Base-by-base conservation (phyloP, 345 rosid species). In the Eucalyptus regnans region DNA sequence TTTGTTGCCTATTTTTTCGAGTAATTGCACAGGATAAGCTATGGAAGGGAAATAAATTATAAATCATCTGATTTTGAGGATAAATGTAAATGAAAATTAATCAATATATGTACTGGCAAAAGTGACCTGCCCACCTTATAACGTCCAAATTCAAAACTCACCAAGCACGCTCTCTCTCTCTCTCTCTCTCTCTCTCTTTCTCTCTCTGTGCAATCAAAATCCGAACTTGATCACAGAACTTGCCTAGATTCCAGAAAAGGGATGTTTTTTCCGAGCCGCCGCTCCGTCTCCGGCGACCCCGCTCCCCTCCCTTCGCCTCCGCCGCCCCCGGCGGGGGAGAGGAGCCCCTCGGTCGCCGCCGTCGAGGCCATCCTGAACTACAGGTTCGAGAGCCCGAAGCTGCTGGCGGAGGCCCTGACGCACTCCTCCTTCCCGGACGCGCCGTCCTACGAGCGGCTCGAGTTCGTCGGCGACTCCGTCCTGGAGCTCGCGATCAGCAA, bases 391-490 rank as follows among this genome's bases (percentile, higher is more conserved):
- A 41, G 93, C 92, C 94, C 91, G 87, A 49, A 41, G 27, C 96
- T 95, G 15, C 92, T 97, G 0, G 92, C 94, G 86, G 95, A 96
- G 81, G 98, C 99, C 2, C 89, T 97, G 44, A 96, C 99, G 9
- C 98, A 96, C 92, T 79, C 97, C 2, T 96, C 99, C 23, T 88
- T 11, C 87, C 5, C 84, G 5, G 94, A 90, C 23, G 88, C 93
- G 22, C 66, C 90, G 7, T 91, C 94, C n/a, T 95, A 96, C 89
- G 92, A 96, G 88, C 93, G 97, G 60, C 96, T 97, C 16, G 99
- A 97, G 93, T 97, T 95, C 90, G 44, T 97, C 33, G 99, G 99
- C 7, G 99, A 97, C 88, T 93, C 98, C 14, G 96, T 91, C 15
- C 87, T 96, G 18, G 93, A 93, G 14, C 89, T 94, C 12, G 98